Evolutionary conservation across 1,284 basidiomycete genomes (phyloP).

Genomic region (Omphalotus olearius): DNA sequence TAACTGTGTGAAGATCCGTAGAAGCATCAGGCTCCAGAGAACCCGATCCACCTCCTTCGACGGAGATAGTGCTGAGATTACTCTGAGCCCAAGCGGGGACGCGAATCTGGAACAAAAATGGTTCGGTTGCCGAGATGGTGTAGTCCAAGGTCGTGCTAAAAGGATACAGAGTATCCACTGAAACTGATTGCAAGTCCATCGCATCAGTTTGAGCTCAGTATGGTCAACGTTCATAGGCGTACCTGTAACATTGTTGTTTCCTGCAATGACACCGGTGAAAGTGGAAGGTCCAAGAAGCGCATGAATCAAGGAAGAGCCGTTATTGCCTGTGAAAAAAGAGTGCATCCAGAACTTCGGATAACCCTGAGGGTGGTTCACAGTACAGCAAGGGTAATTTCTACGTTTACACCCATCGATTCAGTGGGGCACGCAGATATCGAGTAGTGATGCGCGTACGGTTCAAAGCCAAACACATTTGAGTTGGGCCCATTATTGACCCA

Average conservation of each 20-base stretch:
- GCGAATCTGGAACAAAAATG: conserved; percentile 32
- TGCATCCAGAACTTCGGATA: conserved; percentile 39
- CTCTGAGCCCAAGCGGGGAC: conserved; percentile 33
- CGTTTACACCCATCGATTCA: not conserved
- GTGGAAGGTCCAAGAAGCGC: conserved; percentile 32
- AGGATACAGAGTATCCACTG: conserved; percentile 32
- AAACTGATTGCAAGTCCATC: conserved; percentile 18
- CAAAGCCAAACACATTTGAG: conserved; percentile 38
- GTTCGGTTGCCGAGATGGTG: conserved; percentile 25
- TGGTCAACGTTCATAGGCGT: conserved; percentile 1
- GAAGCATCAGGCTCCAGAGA: conserved; percentile 20
- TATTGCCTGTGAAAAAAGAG: conserved; percentile 28
- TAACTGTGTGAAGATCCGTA: conserved; percentile 26
- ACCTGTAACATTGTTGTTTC: conserved; percentile 29
- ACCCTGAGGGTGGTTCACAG: conserved; percentile 35
- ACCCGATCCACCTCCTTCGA: conserved; percentile 22
- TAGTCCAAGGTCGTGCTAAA: conserved; percentile 32
- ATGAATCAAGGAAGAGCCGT: conserved; percentile 28
- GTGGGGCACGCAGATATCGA: not conserved
- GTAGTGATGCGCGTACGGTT: conserved; percentile 25
- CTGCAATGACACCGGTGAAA: conserved; percentile 27
- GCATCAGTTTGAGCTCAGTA: not conserved
- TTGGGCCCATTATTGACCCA: conserved; percentile 32
- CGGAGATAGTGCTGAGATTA: conserved; percentile 27
- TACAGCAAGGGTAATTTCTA: conserved; percentile 38